These are phyloP conservation scores for Neospora caninum DNA, from an alignment of 169 alveolate genomes.

Conservation along the genomic window DNA sequence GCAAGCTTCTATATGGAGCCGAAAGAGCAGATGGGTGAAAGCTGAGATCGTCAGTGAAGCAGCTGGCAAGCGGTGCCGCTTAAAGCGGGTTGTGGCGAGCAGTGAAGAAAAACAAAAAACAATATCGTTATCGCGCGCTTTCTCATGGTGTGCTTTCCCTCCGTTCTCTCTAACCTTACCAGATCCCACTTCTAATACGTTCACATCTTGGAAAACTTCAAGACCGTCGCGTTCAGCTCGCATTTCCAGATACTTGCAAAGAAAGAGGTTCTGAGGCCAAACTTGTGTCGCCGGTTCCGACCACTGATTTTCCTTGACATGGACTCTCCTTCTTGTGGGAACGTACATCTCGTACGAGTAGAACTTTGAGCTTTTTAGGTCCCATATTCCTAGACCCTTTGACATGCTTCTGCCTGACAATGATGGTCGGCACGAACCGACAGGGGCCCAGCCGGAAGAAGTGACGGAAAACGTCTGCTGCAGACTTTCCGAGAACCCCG, in stretches of 20 bases:
- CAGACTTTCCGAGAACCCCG: background rate
- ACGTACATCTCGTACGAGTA: conserved; percentile 27
- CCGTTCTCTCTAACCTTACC: background rate
- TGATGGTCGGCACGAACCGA: background rate
- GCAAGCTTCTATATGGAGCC: background rate
- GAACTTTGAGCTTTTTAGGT: background rate
- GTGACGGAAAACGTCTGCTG: background rate
- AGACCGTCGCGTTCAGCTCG: conserved; percentile 29
- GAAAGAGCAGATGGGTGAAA: background rate
- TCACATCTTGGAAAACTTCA: background rate
- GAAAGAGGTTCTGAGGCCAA: conserved; percentile 34
- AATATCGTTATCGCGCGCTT: no score
- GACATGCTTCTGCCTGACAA: background rate
- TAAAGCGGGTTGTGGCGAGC: no score
- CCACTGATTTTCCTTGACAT: conserved; percentile 29
- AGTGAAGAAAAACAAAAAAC: no score
- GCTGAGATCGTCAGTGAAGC: no score
- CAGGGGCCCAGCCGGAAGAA: background rate
- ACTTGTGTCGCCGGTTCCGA: conserved; percentile 27
- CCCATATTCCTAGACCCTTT: background rate
- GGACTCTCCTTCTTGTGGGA: background rate
- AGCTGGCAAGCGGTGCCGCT: no score
- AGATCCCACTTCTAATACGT: conserved; percentile 4
- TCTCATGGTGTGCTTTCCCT: no score
- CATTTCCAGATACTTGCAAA: conserved; percentile 43